A percentile compares a stretch with the other conserved stretches of the same genome.
Evolutionary conservation across 2,329 filamentous ascomycete genomes (phyloP).

Genomic region (Parastagonospora avenae): DNA sequence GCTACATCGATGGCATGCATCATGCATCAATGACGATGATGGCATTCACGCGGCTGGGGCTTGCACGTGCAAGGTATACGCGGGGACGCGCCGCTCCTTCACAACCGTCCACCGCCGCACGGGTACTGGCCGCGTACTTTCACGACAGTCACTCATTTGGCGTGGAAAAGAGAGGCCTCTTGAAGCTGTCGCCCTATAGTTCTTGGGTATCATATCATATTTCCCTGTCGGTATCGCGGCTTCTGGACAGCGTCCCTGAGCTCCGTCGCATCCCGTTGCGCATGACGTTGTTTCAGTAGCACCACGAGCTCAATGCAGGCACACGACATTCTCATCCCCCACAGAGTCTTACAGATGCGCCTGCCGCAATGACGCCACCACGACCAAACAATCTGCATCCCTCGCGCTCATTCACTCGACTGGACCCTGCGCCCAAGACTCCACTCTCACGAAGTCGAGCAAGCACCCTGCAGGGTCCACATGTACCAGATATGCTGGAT

Average conservation of each 20-base stretch:
- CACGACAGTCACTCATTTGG: background rate
- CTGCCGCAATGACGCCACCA: conserved; percentile 33
- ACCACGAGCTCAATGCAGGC: conserved; percentile 29
- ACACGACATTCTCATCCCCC: conserved; percentile 24
- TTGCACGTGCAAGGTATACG: background rate
- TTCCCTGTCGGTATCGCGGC: background rate
- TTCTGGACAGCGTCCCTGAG: conserved; percentile 7
- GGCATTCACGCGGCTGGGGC: background rate
- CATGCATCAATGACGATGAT: background rate
- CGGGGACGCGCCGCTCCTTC: background rate
- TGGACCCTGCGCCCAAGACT: conserved; percentile 46
- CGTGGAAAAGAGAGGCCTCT: background rate
- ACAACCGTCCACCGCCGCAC: too few relatives aligned
- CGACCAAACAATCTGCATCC: conserved; percentile 47
- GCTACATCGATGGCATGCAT: too few relatives aligned
- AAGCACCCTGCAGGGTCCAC: conserved; percentile 52
- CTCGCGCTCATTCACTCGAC: conserved; percentile 56
- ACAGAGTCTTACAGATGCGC: conserved; percentile 4
- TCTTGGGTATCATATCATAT: background rate
- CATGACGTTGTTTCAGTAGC: conserved; percentile 43
- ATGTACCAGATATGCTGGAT: conserved; percentile 51
- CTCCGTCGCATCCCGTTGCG: conserved; percentile 25
- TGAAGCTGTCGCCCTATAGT: background rate
- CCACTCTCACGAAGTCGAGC: conserved; percentile 51
- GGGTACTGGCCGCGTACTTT: too few relatives aligned